Base-by-base conservation (phyloP, 176 grass and related monocot species). In the Oryza meridionalis region DNA sequence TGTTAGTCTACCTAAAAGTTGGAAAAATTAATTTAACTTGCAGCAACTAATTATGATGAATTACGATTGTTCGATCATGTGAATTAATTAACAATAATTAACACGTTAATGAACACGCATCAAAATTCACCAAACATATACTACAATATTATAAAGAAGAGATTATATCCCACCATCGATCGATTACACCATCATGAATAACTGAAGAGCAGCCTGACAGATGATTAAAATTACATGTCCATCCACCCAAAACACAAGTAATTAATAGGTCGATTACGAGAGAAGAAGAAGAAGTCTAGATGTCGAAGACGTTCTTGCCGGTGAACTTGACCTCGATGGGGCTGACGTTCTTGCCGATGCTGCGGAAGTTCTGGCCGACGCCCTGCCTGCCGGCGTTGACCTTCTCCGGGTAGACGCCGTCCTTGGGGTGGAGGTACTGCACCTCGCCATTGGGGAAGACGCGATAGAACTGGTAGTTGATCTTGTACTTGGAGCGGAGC, bases 251-350 rank as follows among this genome's bases (percentile, higher is more conserved):
- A 31, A 31, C 29, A 31, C 29, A 31, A 31, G 2, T 31, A 31
- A 31, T 31, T 31, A 31, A 31, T 31, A 31, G 29, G 29, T 31
- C 29, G 29, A 31, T 31, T 31, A 31, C 3, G 29, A 31, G 29
- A 31, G 2, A 77, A 32, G 46, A 9, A 40, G 29, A 3, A 31
- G 16, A 1, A 31, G 1, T 38, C 69, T 50, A 80, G 70, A 99
- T 19, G 78, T 99, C 96, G 81, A 94, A 99, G 50, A 80, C 69
- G 72, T 92, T 91, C 88, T 99, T 99, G 72, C 96, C 96, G 11
- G 96, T 99, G 89, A 99, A 99, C 91, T 99, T 99, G 85, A 99
- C 93, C 83, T 99, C 91, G 86, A 99, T 94, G 73, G 96, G 96
- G 91, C 65, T 94, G 43, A 62, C 83, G 70, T 99, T 99, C 96